These are phyloP conservation scores for Penicillium salamii DNA, from an alignment of 495 filamentous ascomycete species.

Conservation along the genomic window DNA sequence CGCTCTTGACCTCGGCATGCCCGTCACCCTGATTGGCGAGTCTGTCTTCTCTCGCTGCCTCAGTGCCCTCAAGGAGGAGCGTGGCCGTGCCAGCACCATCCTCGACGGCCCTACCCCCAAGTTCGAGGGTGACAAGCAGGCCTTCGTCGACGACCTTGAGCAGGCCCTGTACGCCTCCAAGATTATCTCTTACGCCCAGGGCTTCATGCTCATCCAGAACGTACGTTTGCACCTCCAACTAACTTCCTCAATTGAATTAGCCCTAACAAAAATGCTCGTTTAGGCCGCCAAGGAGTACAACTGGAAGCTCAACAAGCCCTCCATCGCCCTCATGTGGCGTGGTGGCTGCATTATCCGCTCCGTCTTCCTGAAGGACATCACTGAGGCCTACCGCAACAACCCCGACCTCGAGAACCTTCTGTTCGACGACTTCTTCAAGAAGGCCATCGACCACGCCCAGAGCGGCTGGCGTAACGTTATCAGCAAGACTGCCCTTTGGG, in stretches of 20 bases:
- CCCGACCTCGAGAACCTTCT: slow-evolving; percentile 96
- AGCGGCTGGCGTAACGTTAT: slow-evolving; percentile 94
- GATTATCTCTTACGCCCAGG: slow-evolving; percentile 99
- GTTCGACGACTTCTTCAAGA: slow-evolving; percentile 99
- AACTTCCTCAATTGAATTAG: neutral
- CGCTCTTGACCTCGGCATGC: slow-evolving; percentile 97
- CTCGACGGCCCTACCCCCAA: slow-evolving; percentile 73
- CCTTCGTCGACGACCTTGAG: slow-evolving; percentile 94
- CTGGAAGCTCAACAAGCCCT: slow-evolving; percentile 99
- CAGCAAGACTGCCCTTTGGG: slow-evolving; percentile 84
- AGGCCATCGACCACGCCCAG: slow-evolving; percentile 95
- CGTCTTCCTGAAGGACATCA: slow-evolving; percentile 99
- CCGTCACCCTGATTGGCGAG: slow-evolving; percentile 96
- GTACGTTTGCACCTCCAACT: slow-evolving; percentile 53
- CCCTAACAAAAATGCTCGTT: slow-evolving; percentile 1
- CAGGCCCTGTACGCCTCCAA: slow-evolving; percentile 99
- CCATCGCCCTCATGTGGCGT: slow-evolving; percentile 99
- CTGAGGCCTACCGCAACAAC: slow-evolving; percentile 89
- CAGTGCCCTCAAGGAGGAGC: slow-evolving; percentile 91
- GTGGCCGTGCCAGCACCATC: slow-evolving; percentile 73
- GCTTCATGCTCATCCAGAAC: slow-evolving; percentile 99
- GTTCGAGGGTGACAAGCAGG: slow-evolving; percentile 85
- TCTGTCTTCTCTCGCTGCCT: slow-evolving; percentile 93
- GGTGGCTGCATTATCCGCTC: slow-evolving; percentile 99
- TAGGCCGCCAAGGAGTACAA: slow-evolving; percentile 90